Base-by-base conservation (phyloP, 1,139 yeast genomes). In the Taphrina populina region DNA sequence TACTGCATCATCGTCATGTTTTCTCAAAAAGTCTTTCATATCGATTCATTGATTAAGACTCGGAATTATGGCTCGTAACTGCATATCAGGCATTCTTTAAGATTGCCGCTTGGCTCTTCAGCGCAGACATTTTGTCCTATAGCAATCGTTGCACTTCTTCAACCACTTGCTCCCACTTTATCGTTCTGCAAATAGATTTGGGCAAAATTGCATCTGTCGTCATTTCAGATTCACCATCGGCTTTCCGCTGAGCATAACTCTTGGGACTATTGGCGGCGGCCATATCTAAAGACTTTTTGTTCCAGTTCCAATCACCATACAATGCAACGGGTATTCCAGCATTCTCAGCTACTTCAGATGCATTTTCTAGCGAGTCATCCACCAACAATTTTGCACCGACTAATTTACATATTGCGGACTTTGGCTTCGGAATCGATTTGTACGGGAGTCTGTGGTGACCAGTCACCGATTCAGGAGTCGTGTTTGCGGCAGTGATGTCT, bases 251-350 rank as follows among this genome's bases (percentile, higher is more conserved):
- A 17, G 29, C 46, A 20, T 33, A 32, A 11, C 46, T 37, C 30
- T 29, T 32, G 5, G 54, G 46, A 32, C 39, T 37, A 2, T 32
- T 34, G 11, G 54, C 54, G 11, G 54, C 45, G 7, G 29, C 33
- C 17, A 24, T 46, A 23, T 39, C 40, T 27, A 41, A 24, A 15
- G 26, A 33, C 36, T 41, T 30, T 26, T 49, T 49, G 46, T 49
- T 49, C 54, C 54, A 49, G 24, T 49, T 32, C 54, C 54, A 49
- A n/a, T 49, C 54, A 1, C 54, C 54, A 26, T 49, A 49, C 23
- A 49, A 40, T 3, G 54, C 54, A 2, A 49, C 54, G 10, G 54
- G 54, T 6, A 49, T 49, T 4, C 46, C 46, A 8, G 54, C 54
- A 30, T 49, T 49, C 24, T 20, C 26, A 21, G 30, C 21, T n/a